Percentiles rank a stretch among this genome's conserved stretches.
phyloP scores from a whole-genome alignment of 78 protist genomes.

The Dictyostelium capitatum region DNA sequence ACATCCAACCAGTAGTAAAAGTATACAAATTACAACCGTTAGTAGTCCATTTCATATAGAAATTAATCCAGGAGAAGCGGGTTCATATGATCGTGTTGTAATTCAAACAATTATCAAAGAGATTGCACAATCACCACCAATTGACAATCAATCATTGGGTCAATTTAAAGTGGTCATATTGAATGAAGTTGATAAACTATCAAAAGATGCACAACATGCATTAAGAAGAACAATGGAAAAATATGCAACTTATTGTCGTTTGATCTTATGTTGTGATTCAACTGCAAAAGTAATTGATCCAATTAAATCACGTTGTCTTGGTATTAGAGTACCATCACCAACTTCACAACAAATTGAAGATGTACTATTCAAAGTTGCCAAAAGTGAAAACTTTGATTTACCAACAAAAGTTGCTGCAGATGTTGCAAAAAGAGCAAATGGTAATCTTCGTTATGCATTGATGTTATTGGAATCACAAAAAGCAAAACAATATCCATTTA shows the following conservation, averaged over 20 bases:
- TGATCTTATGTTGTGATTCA: conserved; percentile 88
- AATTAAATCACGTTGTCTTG: conserved; percentile 96
- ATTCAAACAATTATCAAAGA: conserved; percentile 96
- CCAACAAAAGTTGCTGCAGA: background rate
- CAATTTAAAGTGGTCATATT: conserved; percentile 90
- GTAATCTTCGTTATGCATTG: conserved; percentile 96
- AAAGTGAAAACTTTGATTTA: conserved; percentile 47
- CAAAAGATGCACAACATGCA: conserved; percentile 97
- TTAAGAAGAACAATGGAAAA: conserved; percentile 99
- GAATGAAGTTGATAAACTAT: conserved; percentile 94
- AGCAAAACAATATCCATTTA: conserved; percentile 79
- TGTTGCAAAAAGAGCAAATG: conserved; percentile 58
- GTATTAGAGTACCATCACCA: conserved; percentile 96
- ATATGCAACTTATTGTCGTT: conserved; percentile 91
- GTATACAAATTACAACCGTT: conserved; percentile 89
- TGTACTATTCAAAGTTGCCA: conserved; percentile 50
- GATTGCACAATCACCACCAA: conserved; percentile 94
- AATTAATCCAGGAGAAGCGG: conserved; percentile 97
- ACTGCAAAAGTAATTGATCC: conserved; percentile 94
- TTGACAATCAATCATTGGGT: conserved; percentile 63
- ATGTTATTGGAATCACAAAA: conserved; percentile 92
- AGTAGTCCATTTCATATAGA: conserved; percentile 95
- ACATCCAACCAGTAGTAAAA: conserved; percentile 41
- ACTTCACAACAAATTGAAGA: conserved; percentile 56
- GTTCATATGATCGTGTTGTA: conserved; percentile 94